Evolutionary conservation across 2,329 filamentous ascomycete genomes (phyloP), one percentile per base, ranked within the genome.

Genomic region (Cordyceps farinosa): DNA sequence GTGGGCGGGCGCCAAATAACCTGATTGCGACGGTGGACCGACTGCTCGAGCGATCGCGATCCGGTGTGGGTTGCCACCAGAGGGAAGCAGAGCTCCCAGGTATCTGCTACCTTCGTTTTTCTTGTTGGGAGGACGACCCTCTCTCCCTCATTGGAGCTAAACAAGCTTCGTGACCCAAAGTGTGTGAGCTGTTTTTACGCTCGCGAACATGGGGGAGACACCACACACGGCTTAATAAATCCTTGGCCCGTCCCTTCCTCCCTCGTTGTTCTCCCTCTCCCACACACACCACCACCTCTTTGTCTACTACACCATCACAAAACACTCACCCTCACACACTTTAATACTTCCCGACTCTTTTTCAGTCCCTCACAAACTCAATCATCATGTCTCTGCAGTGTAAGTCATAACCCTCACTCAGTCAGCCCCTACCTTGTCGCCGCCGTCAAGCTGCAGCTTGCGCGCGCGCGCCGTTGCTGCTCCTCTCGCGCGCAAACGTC

Each of bases 341-440:
- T 30, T 13, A 29, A 32, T 65, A 55, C 44, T 50, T 63, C 9
- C 17, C 29, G 55, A 30, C 56, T 36, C 22, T 22, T 22, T 22
- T 34, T 42, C 10, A 36, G 9, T 32, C 30, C 32, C 32, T 11
- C 22, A 45, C 52, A 60, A 54, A 52, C 13, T 22, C 55, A 71
- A 55, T 68, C 75, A 81, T 63, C 72, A 86, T 86, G 83, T 84
- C 83, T 82, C 80, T 86, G 68, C 82, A 85, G 76, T 86, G 83
- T 85, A 72, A 75, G 82, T 79, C 10, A 40, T 30, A 15, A 8
- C 15, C 27, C 17, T 44, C 40, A 29, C 59, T 9, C 38, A 29
- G 27, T 29, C 13, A 48, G 3, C 27, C 22, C 22, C 22, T 22
- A 22, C 22, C 22, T 22, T 22, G 22, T 30, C 45, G 15, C 45